Base-by-base conservation (phyloP, 2,329 filamentous ascomycete species). In the Claviceps monticola region DNA sequence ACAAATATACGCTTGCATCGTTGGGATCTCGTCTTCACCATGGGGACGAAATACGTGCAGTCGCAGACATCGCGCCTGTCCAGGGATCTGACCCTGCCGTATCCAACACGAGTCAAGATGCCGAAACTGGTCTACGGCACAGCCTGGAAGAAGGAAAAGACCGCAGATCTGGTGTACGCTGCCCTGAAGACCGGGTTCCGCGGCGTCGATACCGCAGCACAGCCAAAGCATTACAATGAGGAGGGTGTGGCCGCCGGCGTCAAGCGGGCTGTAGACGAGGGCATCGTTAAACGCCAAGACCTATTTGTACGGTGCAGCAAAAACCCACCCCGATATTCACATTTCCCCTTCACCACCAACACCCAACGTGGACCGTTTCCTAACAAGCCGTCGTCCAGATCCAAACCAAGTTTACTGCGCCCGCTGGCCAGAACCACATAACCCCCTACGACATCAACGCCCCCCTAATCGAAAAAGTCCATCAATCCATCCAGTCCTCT, bases 381-480 rank as follows among this genome's bases (percentile, higher is more conserved):
- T 29, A 26, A 19, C n/a, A 48, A 34, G 9, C 8, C 29, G 29
- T 34, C 23, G 39, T 2, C 23, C 52, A 84, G 79, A 72, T 90
- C 45, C 87, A 94, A 74, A 90, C 87, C n/a, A 93, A 91, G 65
- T 93, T 84, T 69, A 88, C 84, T 1, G 74, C 83, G 0, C 65
- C 79, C 4, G 66, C 66, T 16, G 81, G 79, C 23, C 85, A 90
- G 63, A 78, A 83, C 60, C 69, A 69, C 1, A 65, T 67, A 42
- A 73, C 79, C 48, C 84, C 84, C 0, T 88, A 88, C 64, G 72
- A 83, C 59, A 65, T 76, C 1, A 62, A 70, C 1, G 72, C 74
- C 11, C 72, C 80, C 1, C 66, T 89, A 26, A 71, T 71, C 14
- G 73, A 82, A 17, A 83, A 90, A 65, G 76, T 90, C 17, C 74